Evolutionary conservation across 805 yeast genomes (phyloP), one percentile per base, ranked within the genome.

Genomic region (Wickerhamomyces canadensis): DNA sequence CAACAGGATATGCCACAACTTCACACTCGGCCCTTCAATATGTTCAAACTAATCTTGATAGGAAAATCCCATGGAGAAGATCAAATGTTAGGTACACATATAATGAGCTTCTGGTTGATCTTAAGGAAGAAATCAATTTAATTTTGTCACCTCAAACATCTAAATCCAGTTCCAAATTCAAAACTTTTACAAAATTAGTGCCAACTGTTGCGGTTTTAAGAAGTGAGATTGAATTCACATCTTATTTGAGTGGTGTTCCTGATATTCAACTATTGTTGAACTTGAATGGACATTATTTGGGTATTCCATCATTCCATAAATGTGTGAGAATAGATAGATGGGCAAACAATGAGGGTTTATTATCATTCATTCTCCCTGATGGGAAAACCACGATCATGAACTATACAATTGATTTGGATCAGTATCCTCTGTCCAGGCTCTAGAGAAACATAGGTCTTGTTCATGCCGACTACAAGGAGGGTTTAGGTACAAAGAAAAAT

Each of bases 291-390:
- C 68, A 70, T 40, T 61, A 70, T 25, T 37, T 78, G n/a, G 76
- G 72, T 1, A 44, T 68, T 5, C 86, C 93, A 0, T 64, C 78
- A 12, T 76, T 86, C 45, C 96, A 91, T 56, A 72, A 69, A 33
- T 80, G 91, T 56, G 74, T 89, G 1, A 69, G 78, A 32, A 46
- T 70, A 1, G 69, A 65, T 10, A 60, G 61, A 15, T 83, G 87
- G 86, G 36, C 51, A 1, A 42, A 51, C 25, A 51, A 51, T 5
- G 71, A 72, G 1, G 78, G 77, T 1, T 45, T 61, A 0, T 54
- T 88, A 23, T 66, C 77, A 14, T 86, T 91, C 51, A 70, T 84
- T 15, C 98, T 98, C 5, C 95, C 98, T 0, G 96, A 91, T 58
- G 97, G 94, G 6, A 70, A 65, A 41, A 75, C 77, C 28, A 65